Evolutionary conservation across 495 filamentous ascomycete genomes (phyloP), one percentile per base, ranked within the genome.

Genomic region (Cercophora samala): DNA sequence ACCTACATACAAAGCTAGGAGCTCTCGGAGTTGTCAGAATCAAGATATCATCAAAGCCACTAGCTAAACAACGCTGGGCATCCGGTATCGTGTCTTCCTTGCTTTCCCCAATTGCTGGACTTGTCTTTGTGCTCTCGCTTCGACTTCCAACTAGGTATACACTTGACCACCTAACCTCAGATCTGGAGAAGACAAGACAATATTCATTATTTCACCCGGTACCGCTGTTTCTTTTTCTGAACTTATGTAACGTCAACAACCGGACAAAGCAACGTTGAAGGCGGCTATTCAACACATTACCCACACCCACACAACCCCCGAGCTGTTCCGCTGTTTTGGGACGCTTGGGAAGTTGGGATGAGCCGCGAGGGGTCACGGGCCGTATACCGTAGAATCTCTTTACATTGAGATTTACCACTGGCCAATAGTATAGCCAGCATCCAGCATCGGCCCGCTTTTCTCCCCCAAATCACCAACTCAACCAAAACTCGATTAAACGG

Each of bases 351-450:
- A 24, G 46, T n/a, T n/a, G 60, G 17, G 25, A 25, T 52, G 46
- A 52, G 21, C 61, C 37, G 46, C 61, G 19, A 29, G 58, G 58
- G 58, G 19, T 60, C 58, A 60, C 58, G 58, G 58, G 58, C 58
- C 58, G 58, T 60, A 25, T 18, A n/a, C n/a, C n/a, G n/a, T n/a
- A n/a, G n/a, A n/a, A n/a, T n/a, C n/a, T n/a, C n/a, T n/a, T n/a
- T n/a, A n/a, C n/a, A n/a, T n/a, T n/a, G n/a, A n/a, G n/a, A n/a
- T n/a, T n/a, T n/a, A n/a, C n/a, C n/a, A n/a, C n/a, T n/a, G n/a
- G n/a, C n/a, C n/a, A n/a, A n/a, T n/a, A n/a, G n/a, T n/a, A n/a
- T n/a, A n/a, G n/a, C n/a, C n/a, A n/a, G n/a, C n/a, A n/a, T n/a
- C n/a, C n/a, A n/a, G n/a, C n/a, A n/a, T n/a, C n/a, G n/a, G n/a